Conservation (phyloP, 2,329 filamentous ascomycete species). For the Neofusicoccum sp. region DNA sequence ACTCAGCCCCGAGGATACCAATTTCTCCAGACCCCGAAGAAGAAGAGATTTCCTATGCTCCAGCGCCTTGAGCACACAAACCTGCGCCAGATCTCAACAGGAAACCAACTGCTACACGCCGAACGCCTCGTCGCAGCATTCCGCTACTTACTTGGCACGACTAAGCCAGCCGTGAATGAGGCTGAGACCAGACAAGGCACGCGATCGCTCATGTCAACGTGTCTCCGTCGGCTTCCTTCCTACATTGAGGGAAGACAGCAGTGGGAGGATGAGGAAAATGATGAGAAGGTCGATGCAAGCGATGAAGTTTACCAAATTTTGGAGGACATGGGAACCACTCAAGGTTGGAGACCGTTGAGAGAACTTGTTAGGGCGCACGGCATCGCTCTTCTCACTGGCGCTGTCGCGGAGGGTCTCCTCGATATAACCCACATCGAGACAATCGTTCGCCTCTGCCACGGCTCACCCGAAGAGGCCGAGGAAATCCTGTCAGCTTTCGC, state of each 20-base stretch:
- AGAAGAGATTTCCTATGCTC: neutral
- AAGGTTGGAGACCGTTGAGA: slow-evolving; percentile 39
- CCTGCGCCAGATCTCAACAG: neutral
- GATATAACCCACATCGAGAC: slow-evolving; percentile 25
- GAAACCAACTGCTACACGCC: neutral
- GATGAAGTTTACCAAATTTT: slow-evolving; percentile 42
- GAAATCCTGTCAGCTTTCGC: slow-evolving; percentile 31
- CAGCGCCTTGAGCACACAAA: neutral
- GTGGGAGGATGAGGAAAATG: slow-evolving; percentile 33
- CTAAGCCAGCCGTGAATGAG: slow-evolving; percentile 6
- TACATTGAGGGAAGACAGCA: slow-evolving; percentile 42
- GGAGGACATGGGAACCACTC: slow-evolving; percentile 31
- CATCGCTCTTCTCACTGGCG: slow-evolving; percentile 36
- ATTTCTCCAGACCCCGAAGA: slow-evolving; percentile 5
- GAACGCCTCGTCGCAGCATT: neutral
- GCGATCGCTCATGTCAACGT: slow-evolving; percentile 38
- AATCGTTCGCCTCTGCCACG: slow-evolving; percentile 31
- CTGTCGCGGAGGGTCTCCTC: slow-evolving; percentile 35
- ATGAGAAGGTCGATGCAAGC: slow-evolving; percentile 33
- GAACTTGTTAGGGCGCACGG: slow-evolving; percentile 43
- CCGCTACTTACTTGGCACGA: slow-evolving; percentile 34
- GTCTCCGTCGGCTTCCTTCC: slow-evolving; percentile 39
- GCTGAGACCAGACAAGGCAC: slow-evolving; percentile 24
- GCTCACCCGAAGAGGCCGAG: slow-evolving; percentile 35
- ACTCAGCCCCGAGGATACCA: neutral